Evolutionary conservation across 2,329 filamentous ascomycete species (phyloP), one percentile per base, ranked within the genome.

Genomic region (Alternaria sp.): DNA sequence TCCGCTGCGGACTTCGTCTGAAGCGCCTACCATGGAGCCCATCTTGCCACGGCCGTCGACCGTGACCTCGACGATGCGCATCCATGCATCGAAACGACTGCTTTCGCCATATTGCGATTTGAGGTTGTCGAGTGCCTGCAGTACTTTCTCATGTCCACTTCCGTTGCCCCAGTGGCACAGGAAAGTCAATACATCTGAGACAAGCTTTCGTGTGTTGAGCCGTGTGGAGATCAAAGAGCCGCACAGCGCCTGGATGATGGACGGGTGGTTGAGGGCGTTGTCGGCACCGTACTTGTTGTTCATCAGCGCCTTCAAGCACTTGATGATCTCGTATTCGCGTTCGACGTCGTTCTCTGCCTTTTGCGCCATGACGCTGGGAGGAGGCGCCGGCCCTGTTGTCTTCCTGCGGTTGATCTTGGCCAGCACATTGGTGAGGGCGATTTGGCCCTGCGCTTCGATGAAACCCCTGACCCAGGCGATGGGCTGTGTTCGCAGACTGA

Each of bases 231-330:
- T 92, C 61, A 99, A 85, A 36, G 93, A 97, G 21, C 89, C 93
- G 53, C 91, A 92, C 47, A 99, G 85, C 1, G 96, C 92, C 60
- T 96, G 89, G 67, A 97, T 90, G 67, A 98, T 92, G 77, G 95
- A 93, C 76, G 96, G 92, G 77, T 98, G 94, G 64, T 89, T 85
- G 61, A 99, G 85, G 17, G 96, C 96, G 85, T 99, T 94, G 78
- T 99, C 96, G 65, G 96, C 96, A 65, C 96, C 96, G 79, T 97
- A 98, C 79, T 97, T 97, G 87, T 97, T 99, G 88, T 99, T 99
- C 91, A 98, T 97, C 61, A 98, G 83, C 30, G 94, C 93, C 84
- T 98, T 98, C 62, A 99, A 82, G 83, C 96, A 98, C 83, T 99
- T 99, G 77, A 97, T 89, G 67, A 99, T 97, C 77, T 98, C 96